Conservation (phyloP, 2,329 filamentous ascomycete genomes). For the Aspergillus melleus region DNA sequence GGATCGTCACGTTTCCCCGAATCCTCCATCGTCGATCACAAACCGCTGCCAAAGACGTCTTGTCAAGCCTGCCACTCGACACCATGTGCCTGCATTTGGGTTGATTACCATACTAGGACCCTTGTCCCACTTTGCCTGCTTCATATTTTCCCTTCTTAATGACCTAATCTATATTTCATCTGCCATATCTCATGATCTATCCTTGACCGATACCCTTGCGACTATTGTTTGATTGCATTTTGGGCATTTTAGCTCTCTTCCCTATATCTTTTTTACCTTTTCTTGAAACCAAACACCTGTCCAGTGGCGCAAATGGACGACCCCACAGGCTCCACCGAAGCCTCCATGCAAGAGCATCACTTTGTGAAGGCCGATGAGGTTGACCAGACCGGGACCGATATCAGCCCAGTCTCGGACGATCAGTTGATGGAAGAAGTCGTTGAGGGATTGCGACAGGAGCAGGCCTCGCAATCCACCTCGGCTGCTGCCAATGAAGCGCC, state of each 20-base stretch:
- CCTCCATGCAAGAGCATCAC: constrained; percentile 35
- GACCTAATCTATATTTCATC: neutral
- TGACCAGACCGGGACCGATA: constrained; percentile 49
- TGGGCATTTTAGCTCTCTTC: neutral
- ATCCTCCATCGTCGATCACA: constrained; percentile 10
- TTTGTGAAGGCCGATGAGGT: constrained; percentile 53
- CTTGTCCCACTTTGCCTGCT: neutral
- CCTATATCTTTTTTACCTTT: neutral
- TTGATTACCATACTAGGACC: constrained; percentile 9
- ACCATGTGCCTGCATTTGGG: constrained; percentile 12
- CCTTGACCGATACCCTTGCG: neutral
- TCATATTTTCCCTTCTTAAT: neutral
- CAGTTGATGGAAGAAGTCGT: constrained; percentile 44
- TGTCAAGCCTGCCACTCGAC: constrained; percentile 7
- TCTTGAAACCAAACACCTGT: neutral
- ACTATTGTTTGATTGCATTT: neutral
- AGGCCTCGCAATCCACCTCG: constrained; percentile 22
- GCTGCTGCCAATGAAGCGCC: constrained; percentile 11
- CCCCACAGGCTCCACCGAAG: constrained; percentile 20
- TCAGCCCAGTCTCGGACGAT: constrained; percentile 46
- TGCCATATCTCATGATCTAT: neutral
- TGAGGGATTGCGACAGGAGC: constrained; percentile 39
- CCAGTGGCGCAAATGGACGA: constrained; percentile 27
- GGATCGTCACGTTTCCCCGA: constrained; percentile 5
- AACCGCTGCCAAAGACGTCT: constrained; percentile 7